Evolutionary conservation across 192 early-diverging fungal species (phyloP).

Genomic region (Coemansia sp.): DNA sequence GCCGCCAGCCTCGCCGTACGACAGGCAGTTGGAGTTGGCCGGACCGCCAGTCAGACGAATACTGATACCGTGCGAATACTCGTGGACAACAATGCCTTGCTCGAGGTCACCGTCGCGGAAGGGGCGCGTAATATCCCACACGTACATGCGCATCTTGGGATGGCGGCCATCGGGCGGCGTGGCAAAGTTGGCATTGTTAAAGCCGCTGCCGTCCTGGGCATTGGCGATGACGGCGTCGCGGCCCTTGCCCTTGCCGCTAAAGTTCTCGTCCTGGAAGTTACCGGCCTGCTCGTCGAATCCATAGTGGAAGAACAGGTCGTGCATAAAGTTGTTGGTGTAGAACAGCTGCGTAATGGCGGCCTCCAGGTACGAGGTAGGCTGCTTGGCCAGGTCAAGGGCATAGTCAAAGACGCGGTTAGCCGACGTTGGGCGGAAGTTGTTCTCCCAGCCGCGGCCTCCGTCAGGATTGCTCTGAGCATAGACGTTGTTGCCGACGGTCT

Average conservation of each 20-base stretch:
- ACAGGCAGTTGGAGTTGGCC: constrained; percentile 85
- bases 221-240: constrained; percentile 87
- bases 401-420: constrained; percentile 68
- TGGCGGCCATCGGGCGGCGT: constrained; percentile 91
- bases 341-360: constrained; percentile 88
- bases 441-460: constrained; percentile 76
- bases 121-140: constrained; percentile 79
- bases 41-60: constrained; percentile 92
- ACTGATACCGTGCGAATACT: constrained; percentile 92
- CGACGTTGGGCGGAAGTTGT: constrained; percentile 68
- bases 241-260: constrained; percentile 72
- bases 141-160: constrained; percentile 90
- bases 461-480: constrained; percentile 88
- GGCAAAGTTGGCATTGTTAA: constrained; percentile 95
- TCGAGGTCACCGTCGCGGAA: constrained; percentile 87
- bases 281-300: constrained; percentile 91
- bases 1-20: constrained; percentile 84
- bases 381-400: constrained; percentile 64
- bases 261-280: constrained; percentile 94
- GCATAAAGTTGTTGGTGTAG: constrained; percentile 90
- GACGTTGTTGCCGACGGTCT: constrained; percentile 86
- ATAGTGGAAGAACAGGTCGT: constrained; percentile 87
- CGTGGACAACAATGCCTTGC: constrained; percentile 91
- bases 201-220: constrained; percentile 90
- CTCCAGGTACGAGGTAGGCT: constrained; percentile 76